Conservation (phyloP, 306 rosid genomes). For the Pyrus pyrifolia region DNA sequence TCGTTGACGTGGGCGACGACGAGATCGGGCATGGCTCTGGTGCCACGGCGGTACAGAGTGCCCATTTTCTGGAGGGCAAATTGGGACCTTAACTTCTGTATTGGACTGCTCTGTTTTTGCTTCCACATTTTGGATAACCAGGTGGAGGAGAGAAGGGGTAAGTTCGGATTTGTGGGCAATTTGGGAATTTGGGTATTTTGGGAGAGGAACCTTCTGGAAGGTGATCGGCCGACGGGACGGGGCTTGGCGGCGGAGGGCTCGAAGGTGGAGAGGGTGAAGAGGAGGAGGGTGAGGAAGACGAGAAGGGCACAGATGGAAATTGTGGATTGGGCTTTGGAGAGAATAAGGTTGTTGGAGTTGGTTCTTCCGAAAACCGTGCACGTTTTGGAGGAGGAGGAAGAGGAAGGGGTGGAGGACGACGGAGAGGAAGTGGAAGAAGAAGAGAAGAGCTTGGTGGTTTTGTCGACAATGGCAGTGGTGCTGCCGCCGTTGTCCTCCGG, state of each 20-base stretch:
- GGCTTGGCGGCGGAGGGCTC: slow-evolving; percentile 49
- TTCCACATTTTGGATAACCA: slow-evolving; percentile 28
- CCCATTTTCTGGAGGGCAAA: slow-evolving; percentile 75
- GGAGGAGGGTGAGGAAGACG: slow-evolving; percentile 63
- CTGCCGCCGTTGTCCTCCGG: slow-evolving; percentile 33
- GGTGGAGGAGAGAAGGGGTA: background rate
- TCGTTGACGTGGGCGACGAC: slow-evolving; percentile 57
- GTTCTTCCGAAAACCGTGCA: slow-evolving; percentile 9
- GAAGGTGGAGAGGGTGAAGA: slow-evolving; percentile 81
- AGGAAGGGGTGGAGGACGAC: background rate
- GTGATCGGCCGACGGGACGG: slow-evolving; percentile 1
- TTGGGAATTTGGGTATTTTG: background rate
- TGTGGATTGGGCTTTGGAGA: slow-evolving; percentile 63
- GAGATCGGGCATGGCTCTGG: slow-evolving; percentile 68
- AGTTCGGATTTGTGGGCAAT: background rate
- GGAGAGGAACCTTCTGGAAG: slow-evolving; percentile 27
- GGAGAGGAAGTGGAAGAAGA: slow-evolving; percentile 2
- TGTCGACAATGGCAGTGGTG: slow-evolving; percentile 26
- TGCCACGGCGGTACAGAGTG: slow-evolving; percentile 58
- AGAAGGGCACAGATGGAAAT: slow-evolving; percentile 71
- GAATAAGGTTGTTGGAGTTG: slow-evolving; percentile 23
- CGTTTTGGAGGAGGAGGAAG: slow-evolving; percentile 14
- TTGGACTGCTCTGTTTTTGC: slow-evolving; percentile 6
- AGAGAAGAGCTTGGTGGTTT: slow-evolving; percentile 20
- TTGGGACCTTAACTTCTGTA: background rate